Percentiles rank a stretch among this genome's conserved stretches.
phyloP scores from a whole-genome alignment of 257 asterid species.

The Sherardia arvensis region DNA sequence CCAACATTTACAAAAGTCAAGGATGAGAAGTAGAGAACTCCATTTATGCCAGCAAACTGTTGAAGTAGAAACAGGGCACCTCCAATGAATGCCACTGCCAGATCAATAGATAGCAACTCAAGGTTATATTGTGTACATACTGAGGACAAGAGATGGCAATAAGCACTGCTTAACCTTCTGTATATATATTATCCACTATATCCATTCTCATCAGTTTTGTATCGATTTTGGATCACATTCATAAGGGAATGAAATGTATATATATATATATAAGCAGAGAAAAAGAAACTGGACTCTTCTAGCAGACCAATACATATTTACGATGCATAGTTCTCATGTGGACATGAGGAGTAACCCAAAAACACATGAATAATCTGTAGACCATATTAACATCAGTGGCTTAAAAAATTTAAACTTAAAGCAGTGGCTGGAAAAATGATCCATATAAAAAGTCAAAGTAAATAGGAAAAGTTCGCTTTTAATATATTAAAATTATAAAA shows the following conservation, averaged over 20 bases:
- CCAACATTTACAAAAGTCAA: conserved; percentile 76
- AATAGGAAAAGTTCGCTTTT: neutral
- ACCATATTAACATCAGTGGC: neutral
- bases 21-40: conserved; percentile 81
- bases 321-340: neutral
- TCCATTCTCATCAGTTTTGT: neutral
- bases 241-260: neutral
- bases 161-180: neutral
- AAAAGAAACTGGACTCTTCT: neutral
- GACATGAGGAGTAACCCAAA: neutral
- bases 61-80: conserved; percentile 75
- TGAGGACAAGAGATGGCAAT: neutral
- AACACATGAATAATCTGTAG: neutral
- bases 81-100: conserved; percentile 76
- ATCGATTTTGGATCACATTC: neutral
- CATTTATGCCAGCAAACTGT: conserved; percentile 83
- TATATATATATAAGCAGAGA: too few relatives aligned
- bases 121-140: neutral
- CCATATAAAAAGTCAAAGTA: neutral
- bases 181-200: too few relatives aligned
- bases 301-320: neutral
- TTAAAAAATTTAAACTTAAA: neutral
- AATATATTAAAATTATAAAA: conserved; percentile 8
- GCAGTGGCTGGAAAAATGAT: neutral
- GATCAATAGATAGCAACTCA: conserved; percentile 9